Conservation (phyloP, 345 rosid species). For the Pistacia vera region DNA sequence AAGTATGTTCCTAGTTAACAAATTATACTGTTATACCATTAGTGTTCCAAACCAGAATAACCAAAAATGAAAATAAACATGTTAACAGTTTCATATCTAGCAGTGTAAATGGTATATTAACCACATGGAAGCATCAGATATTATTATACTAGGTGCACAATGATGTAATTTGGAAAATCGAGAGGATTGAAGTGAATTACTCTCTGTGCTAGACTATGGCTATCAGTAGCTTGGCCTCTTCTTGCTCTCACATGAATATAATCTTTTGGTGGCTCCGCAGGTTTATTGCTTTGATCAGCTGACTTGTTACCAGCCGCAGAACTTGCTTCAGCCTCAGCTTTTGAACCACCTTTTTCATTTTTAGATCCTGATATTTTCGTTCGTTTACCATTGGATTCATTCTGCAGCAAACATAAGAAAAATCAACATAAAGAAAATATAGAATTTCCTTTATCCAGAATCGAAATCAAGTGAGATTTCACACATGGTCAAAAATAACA, state of each 20-base stretch:
- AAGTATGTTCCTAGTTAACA: background rate
- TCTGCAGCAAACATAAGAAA: slow-evolving; percentile 37
- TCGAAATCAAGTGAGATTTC: background rate
- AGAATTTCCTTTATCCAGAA: background rate
- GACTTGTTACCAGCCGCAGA: slow-evolving; percentile 61
- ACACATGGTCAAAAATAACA: background rate
- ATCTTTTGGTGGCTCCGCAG: slow-evolving; percentile 81
- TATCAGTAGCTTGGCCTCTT: slow-evolving; percentile 98
- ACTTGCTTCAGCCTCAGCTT: slow-evolving; percentile 66
- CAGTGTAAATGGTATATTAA: background rate
- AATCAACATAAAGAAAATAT: background rate
- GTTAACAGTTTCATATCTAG: background rate
- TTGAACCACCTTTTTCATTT: slow-evolving; percentile 55
- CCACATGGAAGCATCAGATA: background rate
- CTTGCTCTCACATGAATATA: slow-evolving; percentile 98
- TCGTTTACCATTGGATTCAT: slow-evolving; percentile 63
- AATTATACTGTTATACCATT: background rate
- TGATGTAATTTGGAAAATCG: background rate
- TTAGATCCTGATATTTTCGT: slow-evolving; percentile 42
- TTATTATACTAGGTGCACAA: background rate
- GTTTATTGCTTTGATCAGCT: slow-evolving; percentile 51
- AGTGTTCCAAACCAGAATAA: background rate
- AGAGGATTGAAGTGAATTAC: slow-evolving; percentile 46
- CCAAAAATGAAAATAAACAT: background rate
- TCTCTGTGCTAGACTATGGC: slow-evolving; percentile 97